Evolutionary conservation across 345 rosid species (phyloP), one percentile per base, ranked within the genome.

Genomic region (Hypericum androsaemum): DNA sequence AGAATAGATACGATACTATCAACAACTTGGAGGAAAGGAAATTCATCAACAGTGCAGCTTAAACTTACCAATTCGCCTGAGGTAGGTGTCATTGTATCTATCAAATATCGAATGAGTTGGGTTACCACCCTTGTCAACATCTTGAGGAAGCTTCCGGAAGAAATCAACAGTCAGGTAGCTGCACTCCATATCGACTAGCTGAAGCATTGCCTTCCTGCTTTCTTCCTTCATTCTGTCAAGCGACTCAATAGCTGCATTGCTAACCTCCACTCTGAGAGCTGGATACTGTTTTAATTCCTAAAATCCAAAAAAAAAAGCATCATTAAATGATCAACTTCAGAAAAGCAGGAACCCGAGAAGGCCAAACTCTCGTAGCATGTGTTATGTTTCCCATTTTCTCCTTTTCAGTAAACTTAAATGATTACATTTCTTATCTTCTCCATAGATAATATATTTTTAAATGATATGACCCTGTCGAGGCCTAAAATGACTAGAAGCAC

Each of bases 201-300:
- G 81, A 57, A 86, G 85, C 40, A 97, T 76, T 39, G 99, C 87
- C 71, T 88, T 94, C 74, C 73, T 83, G 75, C 99, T 94, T 50
- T 68, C 78, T 13, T 81, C 95, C 63, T 76, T 83, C 99, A 94
- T 94, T 72, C 74, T 80, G 0, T 88, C 99, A 6, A 94, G 88
- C 6, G 97, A 94, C 36, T 86, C 97, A 40, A 77, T 41, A 43
- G 99, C 99, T 16, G 99, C 99, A 59, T 94, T 88, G 47, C 73
- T 59, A 41, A 94, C 95, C 68, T 88, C 97, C 32, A 75, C 95
- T 73, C 97, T 80, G 53, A 94, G 82, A 52, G 87, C 94, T 58
- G 99, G 99, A 62, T 88, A 94, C 72, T 94, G 99, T 77, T 80
- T 86, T 54, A 94, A 66, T 67, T 94, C 99, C 99, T 92, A 83